Evolutionary conservation across 495 filamentous ascomycete genomes (phyloP), one percentile per base, ranked within the genome.

Genomic region (Penicillium cosmopolitanum): DNA sequence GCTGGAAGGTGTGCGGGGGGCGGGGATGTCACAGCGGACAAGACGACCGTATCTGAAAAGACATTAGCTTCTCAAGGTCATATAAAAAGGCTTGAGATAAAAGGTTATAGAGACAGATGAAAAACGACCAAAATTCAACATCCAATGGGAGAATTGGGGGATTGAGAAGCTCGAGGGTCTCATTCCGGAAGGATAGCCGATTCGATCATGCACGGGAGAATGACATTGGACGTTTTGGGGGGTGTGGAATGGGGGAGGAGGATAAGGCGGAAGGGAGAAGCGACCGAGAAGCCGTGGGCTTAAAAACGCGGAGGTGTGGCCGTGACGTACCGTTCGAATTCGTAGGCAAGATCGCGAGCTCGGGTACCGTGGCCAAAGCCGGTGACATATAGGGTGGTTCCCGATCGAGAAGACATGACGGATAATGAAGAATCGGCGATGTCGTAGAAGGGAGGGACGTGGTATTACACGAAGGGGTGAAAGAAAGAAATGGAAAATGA

Each of bases 311-410:
- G 67, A 73, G 66, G 60, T 74, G 73, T 74, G 73, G 79, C 83
- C 84, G 80, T 72, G 66, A 93, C 90, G 84, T 96, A 98, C 96
- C 94, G 91, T 90, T 97, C 93, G 90, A 97, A 97, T 85, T 99
- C 95, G 90, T 97, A 98, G 82, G 95, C 95, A 77, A 99, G 92
- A 81, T 99, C 95, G 85, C 96, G 92, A 74, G 95, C 95, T 82
- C 95, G 93, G 74, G 95, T 99, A 71, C 95, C 96, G 77, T 96
- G 94, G 82, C 94, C 95, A 78, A 99, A 99, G 82, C 95, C 95
- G 61, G 85, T 89, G 62, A 97, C 95, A 83, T 98, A 98, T 56
- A 98, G 92, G 33, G 95, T 98, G 43, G 93, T 96, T 53, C 87
- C 88, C 69, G 90, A 87, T 65, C 93, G 91, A 84, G 93, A 97